phyloP scores from a whole-genome alignment of 2,329 filamentous ascomycete genomes.

The Colletotrichum sidae region DNA sequence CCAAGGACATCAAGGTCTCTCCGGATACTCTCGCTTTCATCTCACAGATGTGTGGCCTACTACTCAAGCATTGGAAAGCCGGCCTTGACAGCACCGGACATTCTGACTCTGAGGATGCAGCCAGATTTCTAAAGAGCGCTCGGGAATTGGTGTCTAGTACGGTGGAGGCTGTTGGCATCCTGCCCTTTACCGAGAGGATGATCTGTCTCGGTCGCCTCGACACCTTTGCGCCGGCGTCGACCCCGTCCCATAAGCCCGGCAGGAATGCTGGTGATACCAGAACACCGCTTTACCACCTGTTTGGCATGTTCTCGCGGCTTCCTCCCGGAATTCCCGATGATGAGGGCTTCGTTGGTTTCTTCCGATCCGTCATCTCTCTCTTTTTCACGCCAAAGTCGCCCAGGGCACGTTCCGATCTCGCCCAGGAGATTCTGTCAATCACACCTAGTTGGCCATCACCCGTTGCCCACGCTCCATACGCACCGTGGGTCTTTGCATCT shows the following conservation, averaged over 20 bases:
- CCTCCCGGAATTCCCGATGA: constrained; percentile 61
- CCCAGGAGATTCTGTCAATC: constrained; percentile 62
- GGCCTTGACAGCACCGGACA: constrained; percentile 66
- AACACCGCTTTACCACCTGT: constrained; percentile 74
- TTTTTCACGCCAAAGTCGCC: constrained; percentile 66
- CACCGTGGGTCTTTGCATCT: constrained; percentile 64
- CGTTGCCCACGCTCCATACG: constrained; percentile 58
- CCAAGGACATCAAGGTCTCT: constrained; percentile 91
- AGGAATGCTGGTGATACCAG: constrained; percentile 64
- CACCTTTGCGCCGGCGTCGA: constrained; percentile 71
- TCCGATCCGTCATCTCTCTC: constrained; percentile 65
- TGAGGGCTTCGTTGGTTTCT: constrained; percentile 57
- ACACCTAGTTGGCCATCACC: constrained; percentile 50
- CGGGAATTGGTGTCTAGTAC: constrained; percentile 62
- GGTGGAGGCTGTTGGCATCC: constrained; percentile 63
- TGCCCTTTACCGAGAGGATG: constrained; percentile 73
- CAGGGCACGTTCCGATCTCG: constrained; percentile 58
- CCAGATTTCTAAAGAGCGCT: constrained; percentile 67
- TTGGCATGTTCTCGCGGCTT: constrained; percentile 67
- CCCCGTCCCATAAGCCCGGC: constrained; percentile 71
- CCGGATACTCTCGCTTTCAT: constrained; percentile 85
- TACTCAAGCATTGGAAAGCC: constrained; percentile 76
- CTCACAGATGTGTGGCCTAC: constrained; percentile 74
- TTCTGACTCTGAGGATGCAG: constrained; percentile 56
- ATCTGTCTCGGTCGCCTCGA: constrained; percentile 63